A percentile compares a stretch with the other conserved stretches of the same genome.
Conservation (phyloP, 225 moss, liverwort and hornwort genomes). For the Physcomitrellopsis africana region DNA sequence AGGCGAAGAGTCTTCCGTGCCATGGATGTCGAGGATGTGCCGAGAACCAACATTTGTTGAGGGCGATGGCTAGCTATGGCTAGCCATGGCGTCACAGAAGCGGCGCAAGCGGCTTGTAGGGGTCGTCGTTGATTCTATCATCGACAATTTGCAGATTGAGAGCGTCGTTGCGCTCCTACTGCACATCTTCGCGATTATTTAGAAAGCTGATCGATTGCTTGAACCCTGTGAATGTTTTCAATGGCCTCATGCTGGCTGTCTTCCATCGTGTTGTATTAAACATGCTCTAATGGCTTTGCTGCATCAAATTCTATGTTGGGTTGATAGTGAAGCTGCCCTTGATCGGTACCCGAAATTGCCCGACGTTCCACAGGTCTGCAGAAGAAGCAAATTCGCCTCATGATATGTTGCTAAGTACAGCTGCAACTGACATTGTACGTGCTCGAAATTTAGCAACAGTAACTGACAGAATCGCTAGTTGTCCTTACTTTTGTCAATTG, state of each 20-base stretch:
- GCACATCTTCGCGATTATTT: conserved; percentile 30
- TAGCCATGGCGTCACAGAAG: conserved; percentile 27
- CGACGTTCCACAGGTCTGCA: not conserved
- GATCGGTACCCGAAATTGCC: not conserved
- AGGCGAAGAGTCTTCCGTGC: not conserved
- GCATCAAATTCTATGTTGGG: not conserved
- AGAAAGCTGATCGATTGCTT: conserved; percentile 31
- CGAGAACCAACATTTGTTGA: not conserved
- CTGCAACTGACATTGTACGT: not conserved
- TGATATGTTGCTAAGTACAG: not conserved
- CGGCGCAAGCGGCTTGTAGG: not conserved
- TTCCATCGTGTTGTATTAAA: not conserved
- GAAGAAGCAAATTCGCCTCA: not conserved
- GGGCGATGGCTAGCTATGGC: not conserved
- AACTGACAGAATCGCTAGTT: too few relatives aligned
- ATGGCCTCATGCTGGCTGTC: conserved; percentile 50
- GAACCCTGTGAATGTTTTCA: conserved; percentile 49
- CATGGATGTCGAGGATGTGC: not conserved
- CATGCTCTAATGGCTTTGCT: not conserved
- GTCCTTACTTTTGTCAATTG: too few relatives aligned
- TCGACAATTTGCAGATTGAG: conserved; percentile 23
- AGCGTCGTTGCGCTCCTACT: conserved; percentile 20
- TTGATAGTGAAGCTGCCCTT: not conserved
- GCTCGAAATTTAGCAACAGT: not conserved
- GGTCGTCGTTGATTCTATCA: not conserved